Evolutionary conservation across 257 asterid genomes (phyloP).

Genomic region (Hygrophila difformis): DNA sequence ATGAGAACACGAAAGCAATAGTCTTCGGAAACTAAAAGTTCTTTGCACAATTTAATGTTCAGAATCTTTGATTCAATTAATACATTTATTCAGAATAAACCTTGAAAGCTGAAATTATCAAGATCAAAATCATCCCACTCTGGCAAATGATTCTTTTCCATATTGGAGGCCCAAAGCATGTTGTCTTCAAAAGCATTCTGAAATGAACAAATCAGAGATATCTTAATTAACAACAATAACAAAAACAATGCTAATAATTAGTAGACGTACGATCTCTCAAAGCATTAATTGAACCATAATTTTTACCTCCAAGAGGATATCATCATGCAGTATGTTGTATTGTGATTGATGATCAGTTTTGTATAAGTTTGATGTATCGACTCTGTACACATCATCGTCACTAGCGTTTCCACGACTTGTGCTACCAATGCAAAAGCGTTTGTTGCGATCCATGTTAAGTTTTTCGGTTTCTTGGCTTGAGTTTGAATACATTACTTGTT

Average conservation of each 20-base stretch:
- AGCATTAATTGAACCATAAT: too few relatives aligned
- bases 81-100: too few relatives aligned
- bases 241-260: not conserved
- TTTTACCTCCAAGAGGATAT: conserved; percentile 18
- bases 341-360: not conserved
- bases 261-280: too few relatives aligned
- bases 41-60: too few relatives aligned
- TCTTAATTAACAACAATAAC: not conserved
- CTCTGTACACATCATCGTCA: not conserved
- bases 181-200: conserved; percentile 20
- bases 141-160: conserved; percentile 11
- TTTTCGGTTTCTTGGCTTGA: conserved; percentile 10
- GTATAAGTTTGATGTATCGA: not conserved
- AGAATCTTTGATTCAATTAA: too few relatives aligned
- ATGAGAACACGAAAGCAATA: too few relatives aligned
- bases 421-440: not conserved
- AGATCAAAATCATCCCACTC: conserved; percentile 36
- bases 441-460: conserved; percentile 1
- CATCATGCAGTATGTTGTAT: not conserved
- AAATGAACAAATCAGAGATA: conserved; percentile 1
- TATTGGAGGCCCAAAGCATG: not conserved
- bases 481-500: conserved; percentile 5
- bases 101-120: conserved; percentile 20
- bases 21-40: too few relatives aligned
- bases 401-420: not conserved